Evolutionary conservation across 257 asterid genomes (phyloP).

Genomic region (Gentiana straminea): DNA sequence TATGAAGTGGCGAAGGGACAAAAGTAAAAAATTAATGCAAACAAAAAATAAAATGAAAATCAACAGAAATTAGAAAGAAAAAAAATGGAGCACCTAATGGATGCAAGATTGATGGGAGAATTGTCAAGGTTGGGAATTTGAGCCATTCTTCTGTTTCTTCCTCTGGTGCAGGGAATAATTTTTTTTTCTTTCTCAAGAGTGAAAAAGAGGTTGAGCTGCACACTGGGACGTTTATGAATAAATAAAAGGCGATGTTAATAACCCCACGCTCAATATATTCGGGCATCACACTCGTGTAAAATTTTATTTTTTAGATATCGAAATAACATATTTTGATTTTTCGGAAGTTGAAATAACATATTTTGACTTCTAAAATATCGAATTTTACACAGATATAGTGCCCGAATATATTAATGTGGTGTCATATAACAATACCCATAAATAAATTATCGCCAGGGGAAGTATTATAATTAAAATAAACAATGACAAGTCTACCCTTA

Average conservation of each 20-base stretch:
- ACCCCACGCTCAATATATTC: neutral
- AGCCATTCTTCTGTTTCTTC: slow-evolving; percentile 19
- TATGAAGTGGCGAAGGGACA: neutral
- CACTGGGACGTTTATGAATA: neutral
- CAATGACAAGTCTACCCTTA: too few species aligned
- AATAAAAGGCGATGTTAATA: neutral
- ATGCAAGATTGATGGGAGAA: slow-evolving; percentile 75
- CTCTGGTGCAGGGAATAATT: slow-evolving; percentile 11
- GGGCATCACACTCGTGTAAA: neutral
- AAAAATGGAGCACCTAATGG: slow-evolving; percentile 36
- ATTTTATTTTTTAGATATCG: neutral
- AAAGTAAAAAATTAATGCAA: too few species aligned
- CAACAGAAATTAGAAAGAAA: neutral
- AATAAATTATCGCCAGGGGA: too few species aligned
- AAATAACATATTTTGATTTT: too few species aligned
- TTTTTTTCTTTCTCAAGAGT: neutral
- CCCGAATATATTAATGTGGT: neutral
- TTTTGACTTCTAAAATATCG: too few species aligned
- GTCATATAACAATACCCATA: neutral
- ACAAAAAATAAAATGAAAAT: too few species aligned
- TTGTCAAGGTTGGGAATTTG: slow-evolving; percentile 86
- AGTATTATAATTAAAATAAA: too few species aligned
- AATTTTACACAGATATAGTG: too few species aligned
- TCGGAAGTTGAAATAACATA: too few species aligned
- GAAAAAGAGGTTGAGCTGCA: neutral